These are phyloP conservation scores for Thermomucor indicae-seudaticae DNA, from an alignment of 371 early-diverging fungal species.

Conservation along the genomic window DNA sequence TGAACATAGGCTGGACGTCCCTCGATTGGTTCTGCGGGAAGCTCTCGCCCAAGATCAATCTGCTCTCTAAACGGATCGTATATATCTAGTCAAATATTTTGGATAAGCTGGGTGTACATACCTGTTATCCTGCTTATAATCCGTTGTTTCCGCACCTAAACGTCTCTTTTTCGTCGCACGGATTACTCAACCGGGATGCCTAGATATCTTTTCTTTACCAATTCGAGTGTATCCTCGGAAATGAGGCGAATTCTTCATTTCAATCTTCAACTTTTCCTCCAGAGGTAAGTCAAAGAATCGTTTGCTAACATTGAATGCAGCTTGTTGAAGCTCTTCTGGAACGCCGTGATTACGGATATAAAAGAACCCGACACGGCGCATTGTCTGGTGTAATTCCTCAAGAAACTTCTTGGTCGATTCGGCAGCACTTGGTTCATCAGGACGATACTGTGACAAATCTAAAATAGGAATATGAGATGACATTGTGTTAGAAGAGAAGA, in stretches of 20 bases:
- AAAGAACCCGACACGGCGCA: conserved; percentile 59
- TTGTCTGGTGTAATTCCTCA: conserved; percentile 42
- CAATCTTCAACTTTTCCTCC: conserved; percentile 53
- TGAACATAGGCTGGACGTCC: conserved; percentile 34
- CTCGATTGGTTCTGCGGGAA: conserved; percentile 16
- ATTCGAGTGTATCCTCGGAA: conserved; percentile 59
- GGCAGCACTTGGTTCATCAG: conserved; percentile 7
- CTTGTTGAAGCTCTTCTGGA: conserved; percentile 27
- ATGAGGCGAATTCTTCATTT: conserved; percentile 54
- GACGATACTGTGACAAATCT: conserved; percentile 21
- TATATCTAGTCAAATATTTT: too few relatives aligned
- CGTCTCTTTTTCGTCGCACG: too few relatives aligned
- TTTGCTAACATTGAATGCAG: conserved; percentile 31
- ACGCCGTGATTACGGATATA: conserved; percentile 55
- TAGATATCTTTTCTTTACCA: too few relatives aligned
- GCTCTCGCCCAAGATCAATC: conserved; percentile 55
- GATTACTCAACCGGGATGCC: too few relatives aligned
- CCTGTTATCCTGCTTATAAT: conserved; percentile 47
- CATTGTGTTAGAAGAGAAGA: too few relatives aligned
- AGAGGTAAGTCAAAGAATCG: conserved; percentile 53
- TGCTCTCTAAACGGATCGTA: conserved; percentile 43
- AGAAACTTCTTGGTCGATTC: conserved; percentile 32
- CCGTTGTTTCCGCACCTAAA: conserved; percentile 48
- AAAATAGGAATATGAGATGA: conserved; percentile 24
- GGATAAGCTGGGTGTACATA: too few relatives aligned